Conservation (phyloP, 2,329 filamentous ascomycete species). For the Fusarium sp. region DNA sequence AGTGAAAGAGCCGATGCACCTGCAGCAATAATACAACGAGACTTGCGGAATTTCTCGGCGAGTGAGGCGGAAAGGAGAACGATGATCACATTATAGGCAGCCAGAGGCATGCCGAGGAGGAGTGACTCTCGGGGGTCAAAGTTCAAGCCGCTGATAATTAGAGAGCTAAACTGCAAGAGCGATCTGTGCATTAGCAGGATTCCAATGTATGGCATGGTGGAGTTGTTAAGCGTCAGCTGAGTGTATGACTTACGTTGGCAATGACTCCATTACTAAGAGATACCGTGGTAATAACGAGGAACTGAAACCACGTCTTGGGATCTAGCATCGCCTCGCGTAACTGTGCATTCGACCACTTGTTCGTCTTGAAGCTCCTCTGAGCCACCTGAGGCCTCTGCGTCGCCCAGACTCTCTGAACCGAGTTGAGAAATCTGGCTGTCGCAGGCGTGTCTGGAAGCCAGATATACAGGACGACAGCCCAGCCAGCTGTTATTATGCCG, state of each 20-base stretch:
- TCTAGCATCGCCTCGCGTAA: not conserved
- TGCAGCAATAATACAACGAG: not conserved
- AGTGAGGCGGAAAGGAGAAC: not conserved
- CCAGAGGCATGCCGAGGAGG: not conserved
- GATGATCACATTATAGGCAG: not conserved
- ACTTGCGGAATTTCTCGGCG: not conserved
- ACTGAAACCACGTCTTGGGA: not conserved
- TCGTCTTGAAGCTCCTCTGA: not conserved
- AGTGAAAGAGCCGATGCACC: not conserved
- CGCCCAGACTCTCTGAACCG: not conserved
- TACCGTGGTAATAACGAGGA: not conserved
- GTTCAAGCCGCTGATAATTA: not conserved
- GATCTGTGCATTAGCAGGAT: fast-evolving
- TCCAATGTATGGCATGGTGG: fast-evolving
- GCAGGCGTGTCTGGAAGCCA: not conserved
- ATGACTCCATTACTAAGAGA: not conserved
- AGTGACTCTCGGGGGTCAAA: not conserved
- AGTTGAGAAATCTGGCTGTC: not conserved
- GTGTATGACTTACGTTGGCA: not conserved
- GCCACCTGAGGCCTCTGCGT: not conserved
- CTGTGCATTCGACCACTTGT: not conserved
- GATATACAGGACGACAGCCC: not conserved
- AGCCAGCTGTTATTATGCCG: not conserved
- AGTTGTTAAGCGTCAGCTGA: fast-evolving
- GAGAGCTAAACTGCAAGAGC: not conserved